These are phyloP conservation scores for Pulveroboletus sp. DNA, from an alignment of 768 basidiomycete species.

Conservation along the genomic window DNA sequence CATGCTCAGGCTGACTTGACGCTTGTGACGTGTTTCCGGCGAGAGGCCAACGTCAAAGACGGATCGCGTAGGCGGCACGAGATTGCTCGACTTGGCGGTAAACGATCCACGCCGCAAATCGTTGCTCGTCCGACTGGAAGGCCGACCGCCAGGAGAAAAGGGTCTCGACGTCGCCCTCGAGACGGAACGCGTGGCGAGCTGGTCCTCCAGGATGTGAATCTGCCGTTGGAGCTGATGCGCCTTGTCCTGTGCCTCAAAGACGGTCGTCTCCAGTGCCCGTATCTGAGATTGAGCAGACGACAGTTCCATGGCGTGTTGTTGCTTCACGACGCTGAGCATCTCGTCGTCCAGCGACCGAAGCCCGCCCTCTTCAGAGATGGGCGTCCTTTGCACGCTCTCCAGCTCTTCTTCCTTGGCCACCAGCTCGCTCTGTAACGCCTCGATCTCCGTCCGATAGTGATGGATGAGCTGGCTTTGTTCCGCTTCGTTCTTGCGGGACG, in stretches of 20 bases:
- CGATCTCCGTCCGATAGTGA: constrained; percentile 67
- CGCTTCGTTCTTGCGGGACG: constrained; percentile 43
- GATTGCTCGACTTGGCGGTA: constrained; percentile 26
- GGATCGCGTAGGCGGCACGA: constrained; percentile 46
- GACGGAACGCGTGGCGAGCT: constrained; percentile 48
- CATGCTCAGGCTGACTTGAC: constrained; percentile 83
- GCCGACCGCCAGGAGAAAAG: constrained; percentile 48
- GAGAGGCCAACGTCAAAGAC: constrained; percentile 69
- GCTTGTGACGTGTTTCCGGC: constrained; percentile 76
- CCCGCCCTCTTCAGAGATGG: constrained; percentile 34
- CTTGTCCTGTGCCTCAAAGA: constrained; percentile 71
- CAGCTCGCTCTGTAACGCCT: constrained; percentile 63
- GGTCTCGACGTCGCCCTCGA: constrained; percentile 42
- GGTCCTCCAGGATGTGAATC: constrained; percentile 61
- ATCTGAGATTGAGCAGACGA: constrained; percentile 80
- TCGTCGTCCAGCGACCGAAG: constrained; percentile 69
- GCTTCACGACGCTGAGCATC: constrained; percentile 62
- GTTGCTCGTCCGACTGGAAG: constrained; percentile 39
- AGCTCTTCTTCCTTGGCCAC: constrained; percentile 64
- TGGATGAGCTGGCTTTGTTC: constrained; percentile 65
- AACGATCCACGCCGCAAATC: constrained; percentile 40
- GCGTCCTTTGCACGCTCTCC: constrained; percentile 47
- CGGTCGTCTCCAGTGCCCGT: constrained; percentile 66
- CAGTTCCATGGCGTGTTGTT: constrained; percentile 78
- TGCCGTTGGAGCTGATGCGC: constrained; percentile 70